These are phyloP conservation scores for Suhomyces kunorum DNA, from an alignment of 1,139 yeast genomes.

Conservation along the genomic window DNA sequence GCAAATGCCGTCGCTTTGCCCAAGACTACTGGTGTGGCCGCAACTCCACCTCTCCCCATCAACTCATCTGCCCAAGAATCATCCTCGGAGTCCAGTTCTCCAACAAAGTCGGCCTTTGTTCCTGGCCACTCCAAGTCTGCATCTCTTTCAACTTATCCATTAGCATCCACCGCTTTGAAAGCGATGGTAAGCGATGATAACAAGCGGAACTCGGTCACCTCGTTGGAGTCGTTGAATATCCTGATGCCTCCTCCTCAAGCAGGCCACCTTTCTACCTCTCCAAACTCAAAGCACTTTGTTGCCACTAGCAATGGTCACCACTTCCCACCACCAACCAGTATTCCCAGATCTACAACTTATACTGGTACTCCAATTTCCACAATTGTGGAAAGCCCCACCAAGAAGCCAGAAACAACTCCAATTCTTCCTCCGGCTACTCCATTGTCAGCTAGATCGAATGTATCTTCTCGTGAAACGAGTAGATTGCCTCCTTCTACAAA, in stretches of 20 bases:
- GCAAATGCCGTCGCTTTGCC: constrained; percentile 48
- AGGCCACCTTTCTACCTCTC: constrained; percentile 6
- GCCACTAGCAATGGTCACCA: constrained; percentile 12
- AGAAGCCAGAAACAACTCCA: constrained; percentile 16
- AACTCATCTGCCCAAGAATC: constrained; percentile 6
- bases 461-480: constrained; percentile 24
- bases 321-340: constrained; percentile 19
- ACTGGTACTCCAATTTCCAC: constrained; percentile 45
- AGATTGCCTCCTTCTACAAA: constrained; percentile 47
- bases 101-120: constrained; percentile 23
- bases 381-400: constrained; percentile 49
- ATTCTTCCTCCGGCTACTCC: constrained; percentile 15
- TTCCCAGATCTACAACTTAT: constrained; percentile 46
- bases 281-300: constrained; percentile 11
- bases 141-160: constrained; percentile 38
- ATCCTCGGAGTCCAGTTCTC: constrained; percentile 17
- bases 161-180: constrained; percentile 66
- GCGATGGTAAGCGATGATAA: constrained; percentile 57
- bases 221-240: constrained; percentile 19
- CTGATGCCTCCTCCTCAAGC: constrained; percentile 9
- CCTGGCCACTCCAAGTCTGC: constrained; percentile 42
- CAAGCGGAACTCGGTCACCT: constrained; percentile 23
- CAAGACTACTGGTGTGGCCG: constrained; percentile 8
- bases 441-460: constrained; percentile 15
- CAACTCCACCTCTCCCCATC: constrained; percentile 4